These are phyloP conservation scores for Exophiala sp. DNA, from an alignment of 2,329 filamentous ascomycete genomes.

Conservation along the genomic window DNA sequence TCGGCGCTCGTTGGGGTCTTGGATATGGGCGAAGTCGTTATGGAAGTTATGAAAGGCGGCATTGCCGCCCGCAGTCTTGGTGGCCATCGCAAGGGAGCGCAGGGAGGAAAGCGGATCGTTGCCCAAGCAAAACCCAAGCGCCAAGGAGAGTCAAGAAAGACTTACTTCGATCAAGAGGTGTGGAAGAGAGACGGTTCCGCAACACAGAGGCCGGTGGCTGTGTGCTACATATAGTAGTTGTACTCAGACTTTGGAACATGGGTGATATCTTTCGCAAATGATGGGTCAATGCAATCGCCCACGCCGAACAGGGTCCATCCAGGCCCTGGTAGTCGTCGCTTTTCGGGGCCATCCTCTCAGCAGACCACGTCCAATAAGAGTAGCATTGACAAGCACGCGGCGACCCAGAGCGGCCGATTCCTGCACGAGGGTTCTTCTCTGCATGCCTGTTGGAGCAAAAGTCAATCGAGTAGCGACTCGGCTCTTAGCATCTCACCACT, in stretches of 20 bases:
- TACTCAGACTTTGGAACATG: not conserved
- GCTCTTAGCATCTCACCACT: not conserved
- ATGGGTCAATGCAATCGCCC: too few species aligned
- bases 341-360: not conserved
- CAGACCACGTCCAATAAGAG: not conserved
- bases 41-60: constrained; percentile 71
- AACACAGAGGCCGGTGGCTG: not conserved
- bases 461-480: not conserved
- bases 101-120: not conserved
- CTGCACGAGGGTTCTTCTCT: not conserved
- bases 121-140: constrained; percentile 9
- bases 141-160: constrained; percentile 2
- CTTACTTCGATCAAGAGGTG: constrained; percentile 6
- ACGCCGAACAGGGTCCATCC: not conserved
- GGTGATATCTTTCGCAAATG: not conserved
- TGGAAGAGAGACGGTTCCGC: not conserved
- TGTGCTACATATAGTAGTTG: constrained; percentile 20
- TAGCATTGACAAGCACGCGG: not conserved
- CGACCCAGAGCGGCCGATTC: not conserved
- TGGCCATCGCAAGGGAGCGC: constrained; percentile 12
- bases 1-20: constrained; percentile 69
- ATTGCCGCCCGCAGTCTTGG: constrained; percentile 26
- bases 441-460: not conserved
- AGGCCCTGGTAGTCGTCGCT: not conserved
- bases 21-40: constrained; percentile 60